phyloP scores from a whole-genome alignment of 169 alveolate genomes.

The Plasmodium chabaudi region DNA sequence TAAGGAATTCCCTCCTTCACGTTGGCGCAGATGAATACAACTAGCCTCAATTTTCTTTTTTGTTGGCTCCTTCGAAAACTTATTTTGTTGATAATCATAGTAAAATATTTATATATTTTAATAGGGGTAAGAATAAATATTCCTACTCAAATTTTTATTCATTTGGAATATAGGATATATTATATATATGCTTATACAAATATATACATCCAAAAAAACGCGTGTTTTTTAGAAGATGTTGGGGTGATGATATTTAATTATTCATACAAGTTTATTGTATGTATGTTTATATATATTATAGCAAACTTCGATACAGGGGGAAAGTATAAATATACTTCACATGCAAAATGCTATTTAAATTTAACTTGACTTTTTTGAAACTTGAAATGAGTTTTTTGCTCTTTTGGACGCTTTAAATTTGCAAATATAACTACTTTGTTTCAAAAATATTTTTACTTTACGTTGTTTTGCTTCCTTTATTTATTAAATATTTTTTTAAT shows the following conservation, averaged over 20 bases:
- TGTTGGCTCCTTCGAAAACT: conserved; percentile 50
- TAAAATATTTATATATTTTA: conserved; percentile 34
- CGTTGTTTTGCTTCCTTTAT: no score
- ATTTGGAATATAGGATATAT: conserved; percentile 1
- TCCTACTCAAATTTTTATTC: conserved; percentile 22
- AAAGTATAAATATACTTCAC: no score
- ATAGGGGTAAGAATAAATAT: conserved; percentile 19
- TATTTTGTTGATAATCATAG: conserved; percentile 61
- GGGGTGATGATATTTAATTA: no score
- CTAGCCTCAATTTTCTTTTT: conserved; percentile 46
- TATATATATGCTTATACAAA: conserved; percentile 9
- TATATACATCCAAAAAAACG: neutral
- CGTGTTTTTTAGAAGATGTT: no score
- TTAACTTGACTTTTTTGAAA: no score
- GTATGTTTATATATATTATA: neutral
- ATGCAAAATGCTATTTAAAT: no score
- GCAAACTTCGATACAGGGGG: no score
- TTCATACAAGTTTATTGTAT: neutral
- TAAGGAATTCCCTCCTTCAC: conserved; percentile 76
- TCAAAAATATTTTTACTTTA: no score
- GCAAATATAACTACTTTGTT: no score
- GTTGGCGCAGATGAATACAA: conserved; percentile 55
- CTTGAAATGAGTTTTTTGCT: no score
- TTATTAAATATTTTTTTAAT: no score
- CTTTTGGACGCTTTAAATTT: no score